Evolutionary conservation across 495 filamentous ascomycete species (phyloP).

Genomic region (Chaetomidium leptoderma): DNA sequence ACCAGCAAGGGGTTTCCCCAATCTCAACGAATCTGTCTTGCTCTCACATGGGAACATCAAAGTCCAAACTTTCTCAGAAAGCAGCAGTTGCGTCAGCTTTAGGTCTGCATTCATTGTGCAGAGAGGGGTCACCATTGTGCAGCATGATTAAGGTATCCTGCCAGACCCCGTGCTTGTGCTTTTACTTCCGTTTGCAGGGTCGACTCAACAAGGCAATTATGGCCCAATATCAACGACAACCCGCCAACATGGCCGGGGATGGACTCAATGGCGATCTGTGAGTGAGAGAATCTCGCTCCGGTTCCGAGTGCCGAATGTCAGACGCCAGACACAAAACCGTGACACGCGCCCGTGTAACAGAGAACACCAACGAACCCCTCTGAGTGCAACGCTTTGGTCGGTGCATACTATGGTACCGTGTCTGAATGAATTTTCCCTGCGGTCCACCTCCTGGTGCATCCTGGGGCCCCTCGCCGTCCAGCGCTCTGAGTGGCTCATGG

Average conservation of each 20-base stretch:
- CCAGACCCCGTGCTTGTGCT: no score
- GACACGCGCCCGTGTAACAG: constrained; percentile 9
- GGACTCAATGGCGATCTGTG: neutral
- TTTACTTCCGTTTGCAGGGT: neutral
- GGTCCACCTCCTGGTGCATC: constrained; percentile 26
- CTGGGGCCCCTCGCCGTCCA: constrained; percentile 26
- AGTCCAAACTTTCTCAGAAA: no score
- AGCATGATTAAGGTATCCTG: no score
- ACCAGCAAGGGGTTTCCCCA: no score
- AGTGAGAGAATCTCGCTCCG: constrained; percentile 1
- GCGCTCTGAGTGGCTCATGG: constrained; percentile 29
- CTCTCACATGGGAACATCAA: no score
- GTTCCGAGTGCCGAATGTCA: neutral
- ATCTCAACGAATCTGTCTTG: no score
- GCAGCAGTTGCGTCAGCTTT: no score
- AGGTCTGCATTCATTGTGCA: neutral
- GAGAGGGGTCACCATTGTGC: constrained; percentile 6
- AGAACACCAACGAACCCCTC: constrained; percentile 1
- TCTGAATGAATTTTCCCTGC: constrained; percentile 29
- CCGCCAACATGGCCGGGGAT: neutral
- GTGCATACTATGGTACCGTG: constrained; percentile 34
- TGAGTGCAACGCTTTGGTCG: constrained; percentile 30
- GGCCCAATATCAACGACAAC: neutral
- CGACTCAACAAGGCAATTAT: constrained; percentile 17
- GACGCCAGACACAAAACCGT: constrained; percentile 7